Evolutionary conservation across 345 rosid genomes (phyloP), one percentile per base, ranked within the genome.

Genomic region (Psidium friedrichsthalianum): DNA sequence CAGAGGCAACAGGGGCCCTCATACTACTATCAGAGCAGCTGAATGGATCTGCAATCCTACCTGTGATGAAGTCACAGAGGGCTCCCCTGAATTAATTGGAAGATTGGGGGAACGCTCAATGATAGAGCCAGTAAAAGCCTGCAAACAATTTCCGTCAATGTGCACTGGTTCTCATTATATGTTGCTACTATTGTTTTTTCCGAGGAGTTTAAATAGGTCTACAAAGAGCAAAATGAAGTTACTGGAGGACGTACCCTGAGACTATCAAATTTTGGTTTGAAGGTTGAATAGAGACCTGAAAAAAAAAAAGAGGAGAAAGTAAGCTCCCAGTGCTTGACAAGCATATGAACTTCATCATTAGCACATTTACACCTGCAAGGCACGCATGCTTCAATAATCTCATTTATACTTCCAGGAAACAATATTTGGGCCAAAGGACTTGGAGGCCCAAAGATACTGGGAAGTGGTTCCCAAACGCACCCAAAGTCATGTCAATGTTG

Each of bases 61-160:
- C 98, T 92, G 92, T 44, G 91, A 88, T 82, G 93, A 85, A 86
- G 86, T 32, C 8, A 56, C 74, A 51, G 85, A 80, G 83, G 86
- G 85, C 83, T 86, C 88, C 9, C 6, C 85, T 56, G 87, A 83
- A 81, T 59, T 84, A 86, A 89, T 85, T 55, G 85, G 90, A 84
- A 89, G 56, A 86, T 84, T 87, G n/a, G 85, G 78, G 24, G 90
- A 8, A 51, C 82, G 98, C 89, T 95, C 99, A 83, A 96, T 89
- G 29, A 95, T 90, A 8, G 93, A 92, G 69, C 98, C 98, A 14
- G 94, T 91, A 87, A 96, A 94, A 59, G 98, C 98, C 98, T 96
- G 90, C 86, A 85, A 21, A 81, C 22, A 82, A 25, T 1, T 32
- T 56, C 57, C 8, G 53, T 9, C 10, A 24, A 21, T 69, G 78